phyloP scores from a whole-genome alignment of 1,139 yeast genomes.

The Taphrina deformans region DNA sequence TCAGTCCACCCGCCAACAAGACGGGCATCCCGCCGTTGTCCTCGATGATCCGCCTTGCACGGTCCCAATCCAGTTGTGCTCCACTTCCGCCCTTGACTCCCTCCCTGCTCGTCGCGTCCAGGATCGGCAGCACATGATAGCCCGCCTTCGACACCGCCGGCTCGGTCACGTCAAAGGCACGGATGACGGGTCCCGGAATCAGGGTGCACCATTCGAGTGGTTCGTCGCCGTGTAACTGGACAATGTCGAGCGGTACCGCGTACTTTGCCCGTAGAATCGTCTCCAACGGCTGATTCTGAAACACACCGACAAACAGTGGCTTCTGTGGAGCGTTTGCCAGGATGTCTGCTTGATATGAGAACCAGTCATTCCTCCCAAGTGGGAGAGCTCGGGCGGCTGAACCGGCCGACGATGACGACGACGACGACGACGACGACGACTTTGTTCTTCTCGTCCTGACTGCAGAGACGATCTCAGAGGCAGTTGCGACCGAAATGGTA shows the following conservation, averaged over 20 bases:
- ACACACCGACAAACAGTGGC: slow-evolving; percentile 84
- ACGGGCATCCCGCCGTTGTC: slow-evolving; percentile 40
- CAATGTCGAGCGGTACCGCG: slow-evolving; percentile 63
- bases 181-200: slow-evolving; percentile 64
- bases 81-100: slow-evolving; percentile 95
- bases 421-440: background rate
- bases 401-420: no score
- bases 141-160: slow-evolving; percentile 42
- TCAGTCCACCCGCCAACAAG: slow-evolving; percentile 86
- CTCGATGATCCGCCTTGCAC: slow-evolving; percentile 30
- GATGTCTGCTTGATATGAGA: slow-evolving; percentile 44
- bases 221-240: slow-evolving; percentile 89
- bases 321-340: slow-evolving; percentile 49
- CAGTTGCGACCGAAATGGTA: slow-evolving; percentile 60
- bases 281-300: slow-evolving; percentile 72
- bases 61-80: slow-evolving; percentile 66
- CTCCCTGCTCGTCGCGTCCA: slow-evolving; percentile 52
- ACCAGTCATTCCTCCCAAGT: slow-evolving; percentile 44
- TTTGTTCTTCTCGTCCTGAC: slow-evolving; percentile 39
- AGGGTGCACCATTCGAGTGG: slow-evolving; percentile 56
- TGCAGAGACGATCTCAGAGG: slow-evolving; percentile 54
- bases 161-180: slow-evolving; percentile 57
- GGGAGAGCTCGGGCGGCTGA: background rate
- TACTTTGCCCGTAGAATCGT: slow-evolving; percentile 57
- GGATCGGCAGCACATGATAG: slow-evolving; percentile 58